Conservation (phyloP, 78 protist genomes). For the Dictyostelium firmibasis region DNA sequence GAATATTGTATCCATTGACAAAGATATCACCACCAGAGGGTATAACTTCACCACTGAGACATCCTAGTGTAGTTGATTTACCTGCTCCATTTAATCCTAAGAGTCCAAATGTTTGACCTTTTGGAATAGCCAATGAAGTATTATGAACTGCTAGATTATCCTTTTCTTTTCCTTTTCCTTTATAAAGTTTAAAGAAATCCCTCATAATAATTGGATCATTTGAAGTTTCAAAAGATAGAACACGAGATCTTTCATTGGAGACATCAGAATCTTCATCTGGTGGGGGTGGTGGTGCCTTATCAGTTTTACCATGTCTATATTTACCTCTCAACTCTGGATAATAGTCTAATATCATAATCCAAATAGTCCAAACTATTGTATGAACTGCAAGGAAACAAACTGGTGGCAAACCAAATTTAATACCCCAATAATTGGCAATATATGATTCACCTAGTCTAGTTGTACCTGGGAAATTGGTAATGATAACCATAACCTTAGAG, state of each 20-base stretch:
- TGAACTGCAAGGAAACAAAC: not conserved
- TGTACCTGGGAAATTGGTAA: slow-evolving; percentile 20
- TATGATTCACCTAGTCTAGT: not conserved
- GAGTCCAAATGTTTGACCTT: slow-evolving; percentile 90
- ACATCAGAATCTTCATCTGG: slow-evolving; percentile 48
- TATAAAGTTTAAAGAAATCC: not conserved
- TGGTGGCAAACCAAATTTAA: not conserved
- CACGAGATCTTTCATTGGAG: not conserved
- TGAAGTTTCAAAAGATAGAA: not conserved
- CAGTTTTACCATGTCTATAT: not conserved
- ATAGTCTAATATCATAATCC: slow-evolving; percentile 18
- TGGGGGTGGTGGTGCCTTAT: slow-evolving; percentile 14
- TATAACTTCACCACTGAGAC: slow-evolving; percentile 87
- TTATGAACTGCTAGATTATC: slow-evolving; percentile 42
- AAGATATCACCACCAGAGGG: slow-evolving; percentile 88
- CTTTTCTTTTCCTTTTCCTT: not conserved
- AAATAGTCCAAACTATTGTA: slow-evolving; percentile 5
- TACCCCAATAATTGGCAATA: slow-evolving; percentile 14
- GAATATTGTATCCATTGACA: slow-evolving; percentile 39
- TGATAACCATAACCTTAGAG: not conserved
- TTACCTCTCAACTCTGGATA: slow-evolving; percentile 1
- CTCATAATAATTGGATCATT: not conserved
- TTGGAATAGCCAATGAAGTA: slow-evolving; percentile 63
- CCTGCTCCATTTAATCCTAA: slow-evolving; percentile 97
- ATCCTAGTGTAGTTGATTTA: slow-evolving; percentile 89